Base-by-base conservation (phyloP, 768 basidiomycete species). In the Podaxis sp. region DNA sequence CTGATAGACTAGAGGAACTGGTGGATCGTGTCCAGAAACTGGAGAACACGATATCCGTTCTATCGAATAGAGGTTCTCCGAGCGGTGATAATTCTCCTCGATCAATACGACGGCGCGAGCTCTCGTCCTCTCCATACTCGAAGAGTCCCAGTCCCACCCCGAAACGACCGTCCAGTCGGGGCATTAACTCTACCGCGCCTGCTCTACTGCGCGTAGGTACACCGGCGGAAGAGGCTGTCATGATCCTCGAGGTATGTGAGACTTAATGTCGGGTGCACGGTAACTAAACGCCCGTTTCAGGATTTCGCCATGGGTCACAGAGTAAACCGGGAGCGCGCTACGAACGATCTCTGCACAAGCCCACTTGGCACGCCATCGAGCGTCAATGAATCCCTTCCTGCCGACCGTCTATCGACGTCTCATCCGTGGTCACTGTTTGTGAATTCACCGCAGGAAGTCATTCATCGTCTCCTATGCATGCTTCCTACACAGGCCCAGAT, bases 211-310 rank as follows among this genome's bases (percentile, higher is more conserved):
- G 66, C 3, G 50, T 63, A 5, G 62, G 64, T 40, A 64, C 68
- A 27, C 66, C 61, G 15, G 70, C 69, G 36, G 71, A 72, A 63
- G 70, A 72, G 36, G 68, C 66, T 36, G 71, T 67, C 1, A 69
- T 69, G 68, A 70, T 72, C 65, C 67, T 72, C 22, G 71, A 72
- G 55, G 71, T 67, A 33, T 36, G 59, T 57, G 1, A 12, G 27
- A 9, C 25, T 59, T 64, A 17, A 41, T 50, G 3, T 60, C 65
- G 61, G 59, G 55, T 15, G 25, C 22, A 12, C 43, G 19, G 25
- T 38, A 60, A 53, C 52, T 53, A 29, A 54, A 11, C 4, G 2
- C 13, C n/a, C 38, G 11, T 55, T 40, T 27, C 36, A 62, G 61
- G 61, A 62, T 29, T 62, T 62, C n/a, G 61, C 55, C 24, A 62